Evolutionary conservation across 345 rosid genomes (phyloP), one percentile per base, ranked within the genome.

Genomic region (Lumnitzera racemosa): DNA sequence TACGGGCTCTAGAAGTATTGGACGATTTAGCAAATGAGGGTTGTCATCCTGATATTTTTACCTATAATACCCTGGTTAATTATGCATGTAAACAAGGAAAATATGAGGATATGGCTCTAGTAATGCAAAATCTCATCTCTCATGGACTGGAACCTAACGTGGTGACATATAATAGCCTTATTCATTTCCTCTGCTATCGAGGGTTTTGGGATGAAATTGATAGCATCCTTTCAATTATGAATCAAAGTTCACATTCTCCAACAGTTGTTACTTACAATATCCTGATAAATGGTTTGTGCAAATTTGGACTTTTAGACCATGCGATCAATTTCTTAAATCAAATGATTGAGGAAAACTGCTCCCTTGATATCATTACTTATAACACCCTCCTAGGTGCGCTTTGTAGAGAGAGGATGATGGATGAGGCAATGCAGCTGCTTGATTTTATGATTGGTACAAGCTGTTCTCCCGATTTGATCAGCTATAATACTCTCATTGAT

Each of bases 11-110:
- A 59, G 84, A 91, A 65, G 91, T 88, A 46, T 67, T 88, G 71
- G 95, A 88, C 48, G 95, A 88, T 69, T 71, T 88, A 91, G 72
- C 83, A 10, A 61, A 66, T 3, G 91, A 84, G 70, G 98, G 96
- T 27, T 88, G 96, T 71, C 73, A 73, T 69, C 91, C 96, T 43
- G 91, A 86, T 76, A 79, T 86, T 4, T 82, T 84, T 47, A 80
- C 89, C 13, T 91, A 76, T 63, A 91, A 91, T 69, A 77, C 89
- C 2, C 72, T 91, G 67, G 70, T 88, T 20, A 88, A 78, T 76
- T 72, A 74, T 63, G 70, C 72, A 67, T 84, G 89, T 59, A 88
- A 82, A 57, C 76, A 55, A 63, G 86, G 92, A 56, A 84, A 76
- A 47, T 79, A 69, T 41, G 82, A 77, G 24, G 89, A 86, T 47